Conservation (phyloP, 2,329 filamentous ascomycete species). For the Sporothrix pseudoabietina region DNA sequence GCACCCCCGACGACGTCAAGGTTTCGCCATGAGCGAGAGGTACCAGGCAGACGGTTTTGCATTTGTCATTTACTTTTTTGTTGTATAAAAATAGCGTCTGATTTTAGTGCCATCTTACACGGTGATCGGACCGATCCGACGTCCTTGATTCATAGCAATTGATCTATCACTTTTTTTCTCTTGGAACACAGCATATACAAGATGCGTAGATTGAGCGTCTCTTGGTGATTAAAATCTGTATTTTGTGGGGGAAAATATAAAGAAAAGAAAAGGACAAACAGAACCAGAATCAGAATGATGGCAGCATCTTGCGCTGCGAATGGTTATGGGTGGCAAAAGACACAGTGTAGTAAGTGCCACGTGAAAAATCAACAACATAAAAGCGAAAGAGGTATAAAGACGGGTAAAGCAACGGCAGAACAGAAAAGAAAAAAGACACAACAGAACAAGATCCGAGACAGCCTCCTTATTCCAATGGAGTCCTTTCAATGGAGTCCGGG, state of each 20-base stretch:
- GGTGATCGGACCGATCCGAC: neutral
- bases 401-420: neutral
- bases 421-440: neutral
- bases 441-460: neutral
- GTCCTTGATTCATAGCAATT: neutral
- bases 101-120: neutral
- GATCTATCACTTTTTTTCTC: neutral
- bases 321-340: slow-evolving; percentile 2
- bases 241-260: neutral
- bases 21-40: neutral
- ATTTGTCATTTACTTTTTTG: neutral
- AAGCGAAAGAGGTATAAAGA: neutral
- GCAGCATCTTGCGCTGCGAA: neutral
- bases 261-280: neutral
- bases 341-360: neutral
- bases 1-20: slow-evolving; percentile 28
- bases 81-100: neutral
- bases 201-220: neutral
- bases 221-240: neutral
- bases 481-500: neutral
- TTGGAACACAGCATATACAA: neutral
- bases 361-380: neutral
- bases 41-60: neutral
- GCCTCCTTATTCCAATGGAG: too few species aligned
- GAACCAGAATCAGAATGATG: neutral